Conservation (phyloP, 768 basidiomycete genomes). For the Zangia roseola region DNA sequence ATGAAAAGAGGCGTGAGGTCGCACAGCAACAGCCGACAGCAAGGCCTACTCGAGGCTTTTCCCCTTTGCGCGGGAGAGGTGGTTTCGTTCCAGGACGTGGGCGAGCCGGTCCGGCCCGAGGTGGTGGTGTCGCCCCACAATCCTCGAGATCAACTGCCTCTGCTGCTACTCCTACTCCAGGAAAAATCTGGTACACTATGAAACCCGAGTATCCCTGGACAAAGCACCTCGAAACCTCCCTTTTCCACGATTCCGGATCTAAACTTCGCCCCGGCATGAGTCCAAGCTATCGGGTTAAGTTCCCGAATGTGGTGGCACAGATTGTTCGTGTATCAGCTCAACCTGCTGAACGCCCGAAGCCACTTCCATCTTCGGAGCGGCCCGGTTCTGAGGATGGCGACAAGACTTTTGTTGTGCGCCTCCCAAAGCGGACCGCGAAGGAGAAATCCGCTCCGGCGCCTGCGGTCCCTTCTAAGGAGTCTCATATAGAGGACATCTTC, state of each 20-base stretch:
- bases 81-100: slow-evolving; percentile 41
- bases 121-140: slow-evolving; percentile 38
- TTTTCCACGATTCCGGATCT: slow-evolving; percentile 60
- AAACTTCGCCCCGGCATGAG: slow-evolving; percentile 59
- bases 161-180: slow-evolving; percentile 30
- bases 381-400: slow-evolving; percentile 42
- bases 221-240: slow-evolving; percentile 74
- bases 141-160: slow-evolving; percentile 30
- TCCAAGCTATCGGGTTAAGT: slow-evolving; percentile 56
- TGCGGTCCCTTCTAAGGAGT: slow-evolving; percentile 33
- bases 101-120: slow-evolving; percentile 48
- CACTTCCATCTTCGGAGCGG: slow-evolving; percentile 19
- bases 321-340: slow-evolving; percentile 42
- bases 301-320: slow-evolving; percentile 49
- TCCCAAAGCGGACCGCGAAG: slow-evolving; percentile 45
- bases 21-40: slow-evolving; percentile 33
- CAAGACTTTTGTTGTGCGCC: slow-evolving; percentile 49
- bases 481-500: slow-evolving; percentile 54
- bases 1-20: slow-evolving; percentile 48
- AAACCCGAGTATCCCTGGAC: slow-evolving; percentile 85
- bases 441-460: slow-evolving; percentile 31
- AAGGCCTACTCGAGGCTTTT: slow-evolving; percentile 34
- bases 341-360: slow-evolving; percentile 7
- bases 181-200: slow-evolving; percentile 65
- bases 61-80: slow-evolving; percentile 46